A percentile compares a stretch with the other conserved stretches of the same genome.
These are phyloP conservation scores for Pichia sp. DNA, from an alignment of 1,139 yeast species.

Conservation along the genomic window DNA sequence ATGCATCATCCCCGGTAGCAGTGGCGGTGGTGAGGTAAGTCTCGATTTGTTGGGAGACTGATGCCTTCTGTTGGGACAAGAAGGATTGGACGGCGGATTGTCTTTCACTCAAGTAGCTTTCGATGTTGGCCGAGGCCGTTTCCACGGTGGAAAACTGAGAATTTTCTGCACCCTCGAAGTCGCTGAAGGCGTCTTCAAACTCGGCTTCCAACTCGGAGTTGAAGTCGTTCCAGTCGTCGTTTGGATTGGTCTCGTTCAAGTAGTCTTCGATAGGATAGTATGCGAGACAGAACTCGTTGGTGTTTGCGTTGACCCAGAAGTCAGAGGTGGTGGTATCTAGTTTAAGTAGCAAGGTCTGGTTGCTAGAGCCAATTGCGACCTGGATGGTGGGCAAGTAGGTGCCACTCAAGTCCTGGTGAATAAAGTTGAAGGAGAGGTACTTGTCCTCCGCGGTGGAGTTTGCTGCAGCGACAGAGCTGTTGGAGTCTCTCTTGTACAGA, in stretches of 20 bases:
- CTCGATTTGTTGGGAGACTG: conserved; percentile 8
- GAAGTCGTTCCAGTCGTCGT: conserved; percentile 8
- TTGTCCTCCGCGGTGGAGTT: not conserved
- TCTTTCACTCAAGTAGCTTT: conserved; percentile 10
- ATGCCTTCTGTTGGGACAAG: conserved; percentile 8
- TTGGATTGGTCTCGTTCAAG: not conserved
- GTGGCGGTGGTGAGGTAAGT: conserved; percentile 9
- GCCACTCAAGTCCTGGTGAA: too few species aligned
- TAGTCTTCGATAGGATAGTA: conserved; percentile 11
- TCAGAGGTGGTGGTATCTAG: conserved; percentile 17
- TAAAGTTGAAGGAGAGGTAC: not conserved
- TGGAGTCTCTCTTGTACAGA: not conserved
- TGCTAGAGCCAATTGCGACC: conserved; percentile 16
- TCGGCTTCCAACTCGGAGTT: not conserved
- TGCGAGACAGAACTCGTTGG: conserved; percentile 17
- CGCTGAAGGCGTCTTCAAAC: not conserved
- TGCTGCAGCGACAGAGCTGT: not conserved
- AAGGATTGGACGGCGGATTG: conserved; percentile 5
- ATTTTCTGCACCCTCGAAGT: conserved; percentile 1
- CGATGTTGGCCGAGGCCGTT: not conserved
- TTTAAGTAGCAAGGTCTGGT: conserved; percentile 15
- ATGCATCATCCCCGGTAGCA: not conserved
- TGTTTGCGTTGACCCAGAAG: conserved; percentile 19
- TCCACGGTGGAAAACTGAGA: not conserved
- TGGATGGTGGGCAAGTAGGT: too few species aligned